Evolutionary conservation across 805 yeast species (phyloP).

Genomic region (Yarrowia hollandica): DNA sequence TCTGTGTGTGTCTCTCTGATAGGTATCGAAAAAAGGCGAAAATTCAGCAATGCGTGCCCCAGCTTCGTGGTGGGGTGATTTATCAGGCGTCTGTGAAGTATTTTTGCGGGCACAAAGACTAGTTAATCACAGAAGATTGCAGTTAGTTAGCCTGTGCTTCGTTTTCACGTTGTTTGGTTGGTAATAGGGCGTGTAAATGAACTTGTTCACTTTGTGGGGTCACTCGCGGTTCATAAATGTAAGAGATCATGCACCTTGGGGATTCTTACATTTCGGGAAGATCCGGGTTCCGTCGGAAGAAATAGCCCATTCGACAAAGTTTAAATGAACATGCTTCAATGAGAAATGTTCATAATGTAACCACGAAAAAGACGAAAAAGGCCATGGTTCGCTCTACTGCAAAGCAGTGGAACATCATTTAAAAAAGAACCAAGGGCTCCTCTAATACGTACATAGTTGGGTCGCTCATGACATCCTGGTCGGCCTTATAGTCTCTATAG

Average conservation of each 20-base stretch:
- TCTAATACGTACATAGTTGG: no score
- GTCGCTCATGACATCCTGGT: no score
- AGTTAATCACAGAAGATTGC: neutral
- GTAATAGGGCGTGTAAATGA: neutral
- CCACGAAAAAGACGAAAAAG: neutral
- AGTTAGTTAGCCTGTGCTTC: neutral
- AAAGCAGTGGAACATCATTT: neutral
- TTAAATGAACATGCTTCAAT: neutral
- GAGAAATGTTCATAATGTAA: slow-evolving; percentile 1
- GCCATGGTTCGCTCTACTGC: neutral
- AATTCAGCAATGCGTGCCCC: neutral
- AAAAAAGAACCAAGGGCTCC: neutral
- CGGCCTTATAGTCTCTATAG: no score
- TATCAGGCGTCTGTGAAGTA: neutral
- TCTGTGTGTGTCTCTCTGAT: no score
- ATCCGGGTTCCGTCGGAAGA: slow-evolving; percentile 7
- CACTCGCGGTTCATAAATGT: slow-evolving; percentile 7
- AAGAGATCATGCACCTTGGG: slow-evolving; percentile 25
- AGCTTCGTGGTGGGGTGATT: neutral
- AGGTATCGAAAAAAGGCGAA: no score
- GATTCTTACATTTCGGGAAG: slow-evolving; percentile 22
- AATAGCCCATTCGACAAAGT: slow-evolving; percentile 11
- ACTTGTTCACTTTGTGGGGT: neutral
- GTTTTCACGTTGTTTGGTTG: neutral
- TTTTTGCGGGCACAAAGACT: neutral